Conservation (phyloP, 2,329 filamentous ascomycete genomes). For the Penicillium sp. region DNA sequence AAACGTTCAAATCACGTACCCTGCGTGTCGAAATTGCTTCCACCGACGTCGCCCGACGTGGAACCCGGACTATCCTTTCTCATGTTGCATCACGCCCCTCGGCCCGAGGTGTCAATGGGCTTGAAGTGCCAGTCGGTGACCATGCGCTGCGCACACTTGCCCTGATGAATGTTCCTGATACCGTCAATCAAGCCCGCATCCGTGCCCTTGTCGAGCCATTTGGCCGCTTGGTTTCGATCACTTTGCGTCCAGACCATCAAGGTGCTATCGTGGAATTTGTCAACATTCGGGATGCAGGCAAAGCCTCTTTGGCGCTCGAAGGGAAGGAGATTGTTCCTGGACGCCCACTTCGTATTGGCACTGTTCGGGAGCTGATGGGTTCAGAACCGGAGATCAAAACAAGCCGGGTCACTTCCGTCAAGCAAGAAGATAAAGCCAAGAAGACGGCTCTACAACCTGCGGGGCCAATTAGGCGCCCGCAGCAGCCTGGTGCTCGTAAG, state of each 20-base stretch:
- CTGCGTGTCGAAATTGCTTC: slow-evolving; percentile 61
- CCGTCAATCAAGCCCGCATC: slow-evolving; percentile 83
- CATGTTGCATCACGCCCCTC: slow-evolving; percentile 41
- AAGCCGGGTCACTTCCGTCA: slow-evolving; percentile 34
- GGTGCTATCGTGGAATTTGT: slow-evolving; percentile 84
- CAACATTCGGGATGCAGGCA: slow-evolving; percentile 69
- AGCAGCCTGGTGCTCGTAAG: slow-evolving; percentile 42
- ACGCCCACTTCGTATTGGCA: slow-evolving; percentile 49
- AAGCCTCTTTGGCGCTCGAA: slow-evolving; percentile 47
- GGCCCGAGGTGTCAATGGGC: slow-evolving; percentile 40
- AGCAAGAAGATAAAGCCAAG: slow-evolving; percentile 36
- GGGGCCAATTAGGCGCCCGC: slow-evolving; percentile 46
- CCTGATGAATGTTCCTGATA: slow-evolving; percentile 84
- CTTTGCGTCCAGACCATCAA: slow-evolving; percentile 75
- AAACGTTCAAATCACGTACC: slow-evolving; percentile 66
- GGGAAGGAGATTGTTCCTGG: slow-evolving; percentile 47
- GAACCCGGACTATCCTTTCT: slow-evolving; percentile 47
- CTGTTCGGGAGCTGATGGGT: slow-evolving; percentile 52
- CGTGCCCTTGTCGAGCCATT: slow-evolving; percentile 68
- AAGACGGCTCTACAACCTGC: slow-evolving; percentile 35
- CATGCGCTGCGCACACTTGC: slow-evolving; percentile 69
- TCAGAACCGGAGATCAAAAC: slow-evolving; percentile 43
- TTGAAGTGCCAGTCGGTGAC: slow-evolving; percentile 44
- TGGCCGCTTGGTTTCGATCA: slow-evolving; percentile 71
- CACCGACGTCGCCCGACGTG: slow-evolving; percentile 42